These are phyloP conservation scores for Hygrocybe coccinea DNA, from an alignment of 768 basidiomycete species.

Conservation along the genomic window DNA sequence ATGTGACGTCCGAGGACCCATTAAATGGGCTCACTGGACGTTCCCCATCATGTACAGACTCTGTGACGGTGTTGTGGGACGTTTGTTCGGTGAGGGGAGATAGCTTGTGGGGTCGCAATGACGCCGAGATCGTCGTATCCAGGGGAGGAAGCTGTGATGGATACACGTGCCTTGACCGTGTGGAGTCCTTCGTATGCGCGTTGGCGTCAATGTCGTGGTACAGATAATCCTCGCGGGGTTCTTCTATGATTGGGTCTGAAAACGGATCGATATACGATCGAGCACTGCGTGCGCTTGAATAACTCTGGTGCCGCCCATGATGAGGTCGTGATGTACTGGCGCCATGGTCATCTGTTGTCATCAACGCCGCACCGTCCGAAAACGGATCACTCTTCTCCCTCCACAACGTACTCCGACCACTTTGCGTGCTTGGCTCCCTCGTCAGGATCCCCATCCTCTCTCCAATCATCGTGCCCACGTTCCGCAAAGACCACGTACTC, in stretches of 20 bases:
- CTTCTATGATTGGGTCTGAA: slow-evolving; percentile 38
- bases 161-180: slow-evolving; percentile 7
- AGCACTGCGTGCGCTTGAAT: slow-evolving; percentile 32
- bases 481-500: slow-evolving; percentile 53
- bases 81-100: slow-evolving; percentile 38
- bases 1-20: not conserved
- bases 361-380: slow-evolving; percentile 39
- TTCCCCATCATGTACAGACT: slow-evolving; percentile 21
- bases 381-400: slow-evolving; percentile 51
- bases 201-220: slow-evolving; percentile 8
- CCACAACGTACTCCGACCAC: slow-evolving; percentile 30
- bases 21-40: slow-evolving; percentile 20
- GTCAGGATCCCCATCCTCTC: slow-evolving; percentile 26
- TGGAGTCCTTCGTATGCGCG: too few relatives aligned
- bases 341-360: slow-evolving; percentile 32
- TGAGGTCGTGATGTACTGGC: slow-evolving; percentile 26
- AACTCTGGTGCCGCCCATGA: slow-evolving; percentile 33
- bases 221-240: slow-evolving; percentile 14
- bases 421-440: slow-evolving; percentile 37
- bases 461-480: slow-evolving; percentile 30
- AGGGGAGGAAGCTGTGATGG: slow-evolving; percentile 20
- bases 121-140: slow-evolving; percentile 31
- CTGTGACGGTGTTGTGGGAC: slow-evolving; percentile 30
- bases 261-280: slow-evolving; percentile 49
- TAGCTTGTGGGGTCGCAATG: slow-evolving; percentile 30